phyloP scores from a whole-genome alignment of 2,329 filamentous ascomycete species.

The Xylariaceae sp. region DNA sequence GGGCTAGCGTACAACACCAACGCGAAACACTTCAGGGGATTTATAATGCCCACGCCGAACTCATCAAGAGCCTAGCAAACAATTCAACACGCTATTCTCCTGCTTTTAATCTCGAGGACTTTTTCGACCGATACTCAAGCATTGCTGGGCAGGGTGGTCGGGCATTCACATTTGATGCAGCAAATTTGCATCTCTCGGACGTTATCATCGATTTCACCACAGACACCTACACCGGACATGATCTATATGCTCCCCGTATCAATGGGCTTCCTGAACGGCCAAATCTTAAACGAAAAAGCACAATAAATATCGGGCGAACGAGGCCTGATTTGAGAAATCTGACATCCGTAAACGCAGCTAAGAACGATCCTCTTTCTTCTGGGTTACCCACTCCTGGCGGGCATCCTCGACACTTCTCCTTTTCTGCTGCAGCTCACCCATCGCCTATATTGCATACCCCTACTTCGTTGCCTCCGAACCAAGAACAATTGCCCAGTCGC shows the following conservation, averaged over 20 bases:
- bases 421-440: slow-evolving; percentile 43
- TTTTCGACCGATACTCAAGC: slow-evolving; percentile 77
- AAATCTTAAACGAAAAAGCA: slow-evolving; percentile 54
- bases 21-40: slow-evolving; percentile 77
- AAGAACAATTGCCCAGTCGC: slow-evolving; percentile 35
- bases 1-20: slow-evolving; percentile 80
- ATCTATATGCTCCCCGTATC: slow-evolving; percentile 48
- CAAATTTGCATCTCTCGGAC: slow-evolving; percentile 73
- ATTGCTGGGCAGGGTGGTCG: slow-evolving; percentile 61
- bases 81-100: slow-evolving; percentile 74
- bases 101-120: slow-evolving; percentile 83
- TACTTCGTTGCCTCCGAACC: slow-evolving; percentile 40
- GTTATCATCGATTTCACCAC: slow-evolving; percentile 62
- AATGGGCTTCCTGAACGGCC: slow-evolving; percentile 39
- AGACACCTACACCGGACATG: slow-evolving; percentile 56
- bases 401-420: slow-evolving; percentile 43
- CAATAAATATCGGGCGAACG: slow-evolving; percentile 42
- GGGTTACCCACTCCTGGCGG: slow-evolving; percentile 35
- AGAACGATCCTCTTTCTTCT: slow-evolving; percentile 31
- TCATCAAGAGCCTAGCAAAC: slow-evolving; percentile 72
- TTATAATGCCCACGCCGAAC: slow-evolving; percentile 75
- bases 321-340: slow-evolving; percentile 44
- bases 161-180: slow-evolving; percentile 68
- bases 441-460: slow-evolving; percentile 46
- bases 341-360: slow-evolving; percentile 39